A percentile compares a stretch with the other conserved stretches of the same genome.
Evolutionary conservation across 2,329 filamentous ascomycete genomes (phyloP).

Genomic region (Ambrosiella cleistominuta): DNA sequence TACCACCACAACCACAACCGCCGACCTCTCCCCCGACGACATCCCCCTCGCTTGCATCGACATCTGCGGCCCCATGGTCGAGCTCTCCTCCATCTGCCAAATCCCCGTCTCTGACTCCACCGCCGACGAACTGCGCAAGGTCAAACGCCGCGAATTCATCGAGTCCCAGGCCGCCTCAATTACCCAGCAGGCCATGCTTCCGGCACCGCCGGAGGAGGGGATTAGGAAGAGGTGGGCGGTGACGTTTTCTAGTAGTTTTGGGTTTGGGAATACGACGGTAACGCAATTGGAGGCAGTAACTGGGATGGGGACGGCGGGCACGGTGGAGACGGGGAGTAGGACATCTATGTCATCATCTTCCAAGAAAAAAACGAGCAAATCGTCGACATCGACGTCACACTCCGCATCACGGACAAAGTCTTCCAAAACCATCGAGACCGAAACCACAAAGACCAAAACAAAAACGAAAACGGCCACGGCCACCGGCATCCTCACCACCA

Average conservation of each 20-base stretch:
- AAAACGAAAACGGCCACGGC: not conserved
- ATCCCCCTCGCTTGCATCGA: conserved; percentile 24
- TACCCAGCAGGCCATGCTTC: not conserved
- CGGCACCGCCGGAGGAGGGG: not conserved
- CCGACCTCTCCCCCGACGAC: conserved; percentile 20
- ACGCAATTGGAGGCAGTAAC: not conserved
- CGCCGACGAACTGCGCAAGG: conserved; percentile 15
- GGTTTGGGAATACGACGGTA: not conserved
- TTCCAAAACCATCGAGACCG: not conserved
- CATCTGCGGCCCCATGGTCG: conserved; percentile 27
- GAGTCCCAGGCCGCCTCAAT: conserved; percentile 3
- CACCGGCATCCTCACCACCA: not conserved
- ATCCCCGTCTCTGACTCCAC: conserved; percentile 12
- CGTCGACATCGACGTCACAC: not conserved
- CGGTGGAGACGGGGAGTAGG: not conserved
- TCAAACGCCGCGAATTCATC: conserved; percentile 17
- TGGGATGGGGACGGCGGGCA: not conserved
- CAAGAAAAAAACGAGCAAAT: not conserved
- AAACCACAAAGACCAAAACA: not conserved
- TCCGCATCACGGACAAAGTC: not conserved
- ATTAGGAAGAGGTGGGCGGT: not conserved
- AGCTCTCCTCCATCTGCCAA: conserved; percentile 24
- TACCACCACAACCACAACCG: conserved; percentile 17
- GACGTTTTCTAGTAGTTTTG: not conserved
- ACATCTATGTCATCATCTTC: not conserved